Evolutionary conservation across 73 alveolate genomes (phyloP).

Genomic region (Tetrahymena thermophila): DNA sequence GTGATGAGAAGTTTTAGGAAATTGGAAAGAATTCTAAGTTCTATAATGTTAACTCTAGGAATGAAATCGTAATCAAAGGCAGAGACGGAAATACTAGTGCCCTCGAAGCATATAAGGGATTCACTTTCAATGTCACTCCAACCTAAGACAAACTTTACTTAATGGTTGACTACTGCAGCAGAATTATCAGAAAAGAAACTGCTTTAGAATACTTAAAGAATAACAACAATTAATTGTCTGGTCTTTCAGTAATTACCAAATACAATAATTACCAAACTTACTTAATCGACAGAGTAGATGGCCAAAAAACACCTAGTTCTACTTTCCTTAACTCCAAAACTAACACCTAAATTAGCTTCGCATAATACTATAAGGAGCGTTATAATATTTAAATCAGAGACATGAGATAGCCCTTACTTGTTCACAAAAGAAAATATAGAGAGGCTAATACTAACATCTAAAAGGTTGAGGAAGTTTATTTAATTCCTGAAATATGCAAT

Average conservation of each 20-base stretch:
- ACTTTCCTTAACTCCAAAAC: conserved; percentile 28
- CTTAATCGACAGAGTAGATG: conserved; percentile 65
- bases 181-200: conserved; percentile 22
- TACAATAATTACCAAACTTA: conserved; percentile 68
- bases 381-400: conserved; percentile 64
- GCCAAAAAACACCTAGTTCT: conserved; percentile 58
- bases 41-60: neutral
- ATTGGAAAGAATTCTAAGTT: neutral
- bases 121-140: neutral
- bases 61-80: neutral
- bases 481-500: conserved; percentile 81
- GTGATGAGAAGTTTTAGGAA: neutral
- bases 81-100: neutral
- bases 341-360: conserved; percentile 53
- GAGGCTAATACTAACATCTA: conserved; percentile 5
- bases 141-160: neutral
- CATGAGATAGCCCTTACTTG: conserved; percentile 54
- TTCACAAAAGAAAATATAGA: conserved; percentile 40
- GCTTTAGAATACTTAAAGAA: neutral
- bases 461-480: conserved; percentile 45
- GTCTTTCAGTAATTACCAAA: conserved; percentile 59
- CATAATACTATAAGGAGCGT: conserved; percentile 66
- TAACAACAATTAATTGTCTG: conserved; percentile 21
- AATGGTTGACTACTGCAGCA: conserved; percentile 12
- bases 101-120: neutral